phyloP scores from a whole-genome alignment of 2,329 filamentous ascomycete genomes.

The Neofusicoccum sp. region DNA sequence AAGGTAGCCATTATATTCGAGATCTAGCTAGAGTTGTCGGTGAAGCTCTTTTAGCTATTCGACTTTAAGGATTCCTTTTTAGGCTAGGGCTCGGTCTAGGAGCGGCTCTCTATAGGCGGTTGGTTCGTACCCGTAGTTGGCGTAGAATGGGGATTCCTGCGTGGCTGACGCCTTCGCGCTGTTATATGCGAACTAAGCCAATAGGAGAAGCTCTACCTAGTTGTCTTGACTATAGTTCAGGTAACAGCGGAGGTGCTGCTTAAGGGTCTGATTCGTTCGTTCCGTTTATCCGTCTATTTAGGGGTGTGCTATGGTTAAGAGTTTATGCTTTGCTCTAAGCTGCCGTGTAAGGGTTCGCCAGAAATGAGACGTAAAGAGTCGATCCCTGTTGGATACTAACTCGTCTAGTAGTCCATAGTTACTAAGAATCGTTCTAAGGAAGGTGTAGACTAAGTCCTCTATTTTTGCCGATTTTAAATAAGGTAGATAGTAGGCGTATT shows the following conservation, averaged over 20 bases:
- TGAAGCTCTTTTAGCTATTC: neutral
- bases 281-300: conserved; percentile 27
- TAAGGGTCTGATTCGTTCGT: conserved; percentile 21
- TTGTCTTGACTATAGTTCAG: too few relatives aligned
- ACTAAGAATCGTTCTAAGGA: neutral
- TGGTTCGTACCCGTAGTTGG: neutral
- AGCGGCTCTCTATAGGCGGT: neutral
- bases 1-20: neutral
- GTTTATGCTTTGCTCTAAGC: conserved; percentile 8
- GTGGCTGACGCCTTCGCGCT: too few relatives aligned
- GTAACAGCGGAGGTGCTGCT: conserved; percentile 9
- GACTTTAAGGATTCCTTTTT: too few relatives aligned
- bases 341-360: conserved; percentile 21
- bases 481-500: too few relatives aligned
- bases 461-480: too few relatives aligned
- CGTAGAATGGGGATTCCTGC: too few relatives aligned
- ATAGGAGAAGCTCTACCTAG: too few relatives aligned
- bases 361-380: conserved; percentile 22
- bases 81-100: too few relatives aligned
- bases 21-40: neutral
- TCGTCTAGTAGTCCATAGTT: neutral
- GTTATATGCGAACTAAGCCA: too few relatives aligned
- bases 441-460: too few relatives aligned
- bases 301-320: conserved; percentile 27
- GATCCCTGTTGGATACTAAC: conserved; percentile 23